Base-by-base conservation (phyloP, 2,329 filamentous ascomycete genomes). In the Apiospora rasikravindrae region DNA sequence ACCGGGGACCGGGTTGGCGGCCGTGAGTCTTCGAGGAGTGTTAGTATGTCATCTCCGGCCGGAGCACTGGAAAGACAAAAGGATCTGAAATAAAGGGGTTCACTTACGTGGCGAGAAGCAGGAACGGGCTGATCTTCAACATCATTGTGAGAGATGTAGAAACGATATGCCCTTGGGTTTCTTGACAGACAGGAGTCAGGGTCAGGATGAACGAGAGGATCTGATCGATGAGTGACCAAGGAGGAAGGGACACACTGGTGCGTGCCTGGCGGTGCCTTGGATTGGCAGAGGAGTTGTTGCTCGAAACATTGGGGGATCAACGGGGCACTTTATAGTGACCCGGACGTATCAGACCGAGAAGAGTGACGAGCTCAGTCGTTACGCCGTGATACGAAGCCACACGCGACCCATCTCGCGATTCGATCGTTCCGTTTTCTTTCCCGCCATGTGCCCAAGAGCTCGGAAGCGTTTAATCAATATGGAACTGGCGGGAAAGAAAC, bases 31-130 rank as follows among this genome's bases (percentile, higher is more conserved):
- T 33, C 14, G 13, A 19, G 5, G 8, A 26, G 29, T 22, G 22
- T 53, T 47, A 68, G 49, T 22, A 26, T 4, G 5, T 4, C 47
- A 11, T 40, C 10, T 3, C 10, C 10, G 42, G 14, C 1, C 1
- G 47, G n/a, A 19, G 14, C 8, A 10, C 10, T 7, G 3, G 22
- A 7, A 11, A 29, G 8, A 19, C 4, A 10, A 2, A 10, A 6
- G 42, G 14, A 1, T n/a, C 6, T 7, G 42, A 11, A 14, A 10
- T 8, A 22, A 10, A 3, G 42, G 24, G 0, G 1, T 6, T 22
- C 4, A 57, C 68, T 51, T 57, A 69, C 68, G 47, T 24, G 33
- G 68, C 68, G 13, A 69, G 29, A 3, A 69, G 68, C n/a, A 69
- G 19, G n/a, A 69, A 19, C 22, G 29, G 49, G 14, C 37, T 53